Evolutionary conservation across 805 yeast species (phyloP).

Genomic region (Candida parachauliodes): DNA sequence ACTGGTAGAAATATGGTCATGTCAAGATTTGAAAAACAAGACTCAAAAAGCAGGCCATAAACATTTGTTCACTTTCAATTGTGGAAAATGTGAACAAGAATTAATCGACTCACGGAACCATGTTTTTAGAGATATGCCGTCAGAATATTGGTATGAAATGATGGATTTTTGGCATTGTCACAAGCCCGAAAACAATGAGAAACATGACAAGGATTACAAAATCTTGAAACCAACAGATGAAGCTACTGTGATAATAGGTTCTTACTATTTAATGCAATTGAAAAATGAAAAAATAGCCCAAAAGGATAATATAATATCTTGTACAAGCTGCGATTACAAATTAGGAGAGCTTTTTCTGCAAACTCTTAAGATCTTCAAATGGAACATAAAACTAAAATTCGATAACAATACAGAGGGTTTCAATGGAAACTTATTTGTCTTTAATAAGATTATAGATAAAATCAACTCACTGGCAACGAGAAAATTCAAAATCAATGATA

Average conservation of each 20-base stretch:
- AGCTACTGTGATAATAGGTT: conserved; percentile 46
- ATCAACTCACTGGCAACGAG: conserved; percentile 37
- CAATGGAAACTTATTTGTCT: conserved; percentile 33
- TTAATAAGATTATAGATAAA: conserved; percentile 36
- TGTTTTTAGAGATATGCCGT: conserved; percentile 67
- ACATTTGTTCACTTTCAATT: conserved; percentile 28
- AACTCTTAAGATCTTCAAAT: conserved; percentile 43
- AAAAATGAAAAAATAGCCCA: conserved; percentile 8
- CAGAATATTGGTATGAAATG: conserved; percentile 90
- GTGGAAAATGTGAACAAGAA: conserved; percentile 23
- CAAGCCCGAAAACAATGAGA: conserved; percentile 48
- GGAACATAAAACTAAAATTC: conserved; percentile 44
- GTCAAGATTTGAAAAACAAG: conserved; percentile 32
- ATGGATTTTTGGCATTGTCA: conserved; percentile 99
- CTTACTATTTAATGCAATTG: conserved; percentile 49
- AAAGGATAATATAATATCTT: conserved; percentile 17
- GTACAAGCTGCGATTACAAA: conserved; percentile 31
- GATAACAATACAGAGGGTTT: conserved; percentile 21
- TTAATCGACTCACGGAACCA: conserved; percentile 30
- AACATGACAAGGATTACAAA: conserved; percentile 28
- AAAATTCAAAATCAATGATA: conserved; percentile 20
- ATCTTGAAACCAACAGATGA: conserved; percentile 42
- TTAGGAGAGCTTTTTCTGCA: conserved; percentile 38
- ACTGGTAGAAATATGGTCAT: conserved; percentile 36
- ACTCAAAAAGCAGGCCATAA: conserved; percentile 23